Evolutionary conservation across 306 rosid genomes (phyloP).

Genomic region (Castanospermum australe): DNA sequence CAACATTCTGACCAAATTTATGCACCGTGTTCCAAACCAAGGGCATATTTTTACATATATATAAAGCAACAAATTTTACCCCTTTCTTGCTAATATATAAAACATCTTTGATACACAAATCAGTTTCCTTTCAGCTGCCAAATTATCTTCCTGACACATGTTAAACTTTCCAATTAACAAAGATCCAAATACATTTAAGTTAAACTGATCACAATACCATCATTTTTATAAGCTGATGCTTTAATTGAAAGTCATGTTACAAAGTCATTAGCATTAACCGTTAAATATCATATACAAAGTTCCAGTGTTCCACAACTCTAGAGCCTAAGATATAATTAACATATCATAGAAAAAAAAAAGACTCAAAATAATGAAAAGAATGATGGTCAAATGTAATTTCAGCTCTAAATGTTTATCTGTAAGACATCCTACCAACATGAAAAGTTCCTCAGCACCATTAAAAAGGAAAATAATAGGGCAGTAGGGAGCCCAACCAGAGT

Average conservation of each 20-base stretch:
- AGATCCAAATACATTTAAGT: background rate
- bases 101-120: conserved; percentile 15
- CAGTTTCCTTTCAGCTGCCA: conserved; percentile 13
- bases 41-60: background rate
- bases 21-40: background rate
- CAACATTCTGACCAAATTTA: background rate
- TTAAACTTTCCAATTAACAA: conserved; percentile 6
- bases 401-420: background rate
- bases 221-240: background rate
- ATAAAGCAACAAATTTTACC: background rate
- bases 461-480: conserved; percentile 87
- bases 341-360: background rate
- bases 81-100: background rate
- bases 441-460: conserved; percentile 98
- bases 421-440: conserved; percentile 80
- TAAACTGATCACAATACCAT: conserved; percentile 10
- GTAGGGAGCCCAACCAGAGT: conserved; percentile 81
- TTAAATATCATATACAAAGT: background rate
- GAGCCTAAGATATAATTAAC: background rate
- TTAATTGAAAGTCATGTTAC: background rate
- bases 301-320: background rate
- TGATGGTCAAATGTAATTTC: conserved; percentile 6
- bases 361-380: conserved; percentile 5
- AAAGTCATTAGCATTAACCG: background rate
- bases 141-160: background rate